Base-by-base conservation (phyloP, 192 early-diverging fungal species). In the Rhizophlyctis rosea region DNA sequence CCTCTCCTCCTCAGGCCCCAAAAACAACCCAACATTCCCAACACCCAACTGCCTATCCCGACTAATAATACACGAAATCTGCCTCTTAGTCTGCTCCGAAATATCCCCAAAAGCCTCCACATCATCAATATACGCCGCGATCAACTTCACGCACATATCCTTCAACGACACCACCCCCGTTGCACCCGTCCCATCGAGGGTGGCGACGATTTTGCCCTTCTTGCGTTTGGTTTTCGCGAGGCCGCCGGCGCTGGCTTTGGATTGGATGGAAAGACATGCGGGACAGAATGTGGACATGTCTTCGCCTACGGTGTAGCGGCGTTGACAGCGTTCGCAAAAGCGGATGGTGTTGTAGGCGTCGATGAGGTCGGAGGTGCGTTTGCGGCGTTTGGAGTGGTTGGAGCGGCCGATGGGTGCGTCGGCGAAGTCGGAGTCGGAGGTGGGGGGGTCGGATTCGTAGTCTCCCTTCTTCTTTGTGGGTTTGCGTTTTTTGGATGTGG, bases 81-180 rank as follows among this genome's bases (percentile, higher is more conserved):
- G 78, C 57, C 83, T 76, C 76, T 91, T 77, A 64, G 84, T 88
- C 28, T 79, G 54, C 1, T 70, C 73, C 11, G 87, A 72, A 29
- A 95, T 88, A 64, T 89, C 88, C n/a, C 93, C 93, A 74, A 95
- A 84, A 65, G 75, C 81, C 51, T 93, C 91, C 0, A 95, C 87
- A 64, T 82, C 81, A 53, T 93, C 88, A 48, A 95, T 86, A 57
- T 88, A 78, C 55, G 77, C 77, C 1, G 88, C 89, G 67, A 93
- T 86, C 25, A 81, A 61, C 81, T 85, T 24, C 54, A 79, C 69
- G 67, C 77, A 79, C 44, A 76, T 53, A 34, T 73, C 68, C 34
- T 54, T 24, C 16, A 75, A 48, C 4, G 72, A 64, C 21, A 34
- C 31, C 31, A 75, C 36, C 66, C 66, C 32, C 47, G n/a, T n/a